Conservation (phyloP, 306 rosid species). For the apple (Malus domestica) region ASM211411v1 NC_041791.1:27353501-27354000, state of each 20-base stretch:
- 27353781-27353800: too few species aligned
- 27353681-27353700: background rate
- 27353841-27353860: background rate
- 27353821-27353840: background rate
- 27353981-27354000: slow-evolving; percentile 35
- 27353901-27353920: too few species aligned
- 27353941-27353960: slow-evolving; percentile 47
- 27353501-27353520: slow-evolving; percentile 37
- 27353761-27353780: too few species aligned
- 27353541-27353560: slow-evolving; percentile 69
- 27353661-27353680: background rate
- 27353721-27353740: too few species aligned
- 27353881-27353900: too few species aligned
- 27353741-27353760: too few species aligned
- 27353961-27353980: slow-evolving; percentile 40
- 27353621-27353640: slow-evolving; percentile 76
- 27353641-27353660: slow-evolving; percentile 52
- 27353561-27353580: slow-evolving; percentile 52
- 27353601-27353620: slow-evolving; percentile 47
- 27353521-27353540: slow-evolving; percentile 62
- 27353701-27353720: background rate
- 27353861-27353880: too few species aligned
- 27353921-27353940: too few species aligned
- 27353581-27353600: slow-evolving; percentile 36
- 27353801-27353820: background rate